A percentile compares a stretch with the other conserved stretches of the same genome.
Conservation (phyloP, 225 moss, liverwort and hornwort species). For the Climacium dendroides region DNA sequence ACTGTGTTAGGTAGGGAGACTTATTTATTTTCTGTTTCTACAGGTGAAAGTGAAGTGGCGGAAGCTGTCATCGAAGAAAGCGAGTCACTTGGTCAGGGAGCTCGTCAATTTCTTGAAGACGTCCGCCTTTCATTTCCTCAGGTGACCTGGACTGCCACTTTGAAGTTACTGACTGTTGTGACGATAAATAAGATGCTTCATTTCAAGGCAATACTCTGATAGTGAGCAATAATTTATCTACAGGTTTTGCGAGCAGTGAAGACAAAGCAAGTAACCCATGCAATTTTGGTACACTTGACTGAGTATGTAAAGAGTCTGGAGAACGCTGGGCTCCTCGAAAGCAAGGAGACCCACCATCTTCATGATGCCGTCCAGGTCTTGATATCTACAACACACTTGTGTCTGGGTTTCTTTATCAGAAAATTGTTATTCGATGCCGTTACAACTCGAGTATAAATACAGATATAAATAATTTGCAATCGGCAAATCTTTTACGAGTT, state of each 20-base stretch:
- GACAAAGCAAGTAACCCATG: slow-evolving; percentile 85
- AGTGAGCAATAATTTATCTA: background rate
- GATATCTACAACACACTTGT: background rate
- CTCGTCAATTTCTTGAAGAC: slow-evolving; percentile 68
- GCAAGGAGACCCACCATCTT: slow-evolving; percentile 58
- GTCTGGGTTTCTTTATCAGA: background rate
- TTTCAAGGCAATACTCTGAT: background rate
- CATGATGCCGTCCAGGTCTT: slow-evolving; percentile 82
- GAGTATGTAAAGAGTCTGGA: slow-evolving; percentile 67
- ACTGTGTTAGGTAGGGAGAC: background rate
- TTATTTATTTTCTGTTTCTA: background rate
- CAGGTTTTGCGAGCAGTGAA: slow-evolving; percentile 86
- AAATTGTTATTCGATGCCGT: background rate
- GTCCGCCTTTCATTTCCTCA: slow-evolving; percentile 69
- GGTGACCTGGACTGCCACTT: slow-evolving; percentile 15
- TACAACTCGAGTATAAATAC: background rate
- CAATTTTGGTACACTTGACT: slow-evolving; percentile 61
- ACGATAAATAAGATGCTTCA: background rate
- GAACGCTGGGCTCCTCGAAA: slow-evolving; percentile 64
- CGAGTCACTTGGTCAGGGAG: slow-evolving; percentile 37
- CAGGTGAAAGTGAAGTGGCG: slow-evolving; percentile 67
- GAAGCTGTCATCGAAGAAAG: slow-evolving; percentile 69
- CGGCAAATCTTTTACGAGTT: background rate
- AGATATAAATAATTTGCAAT: background rate
- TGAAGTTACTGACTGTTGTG: background rate